Evolutionary conservation across 2,329 filamentous ascomycete genomes (phyloP).

Genomic region (Talaromyces sp.): DNA sequence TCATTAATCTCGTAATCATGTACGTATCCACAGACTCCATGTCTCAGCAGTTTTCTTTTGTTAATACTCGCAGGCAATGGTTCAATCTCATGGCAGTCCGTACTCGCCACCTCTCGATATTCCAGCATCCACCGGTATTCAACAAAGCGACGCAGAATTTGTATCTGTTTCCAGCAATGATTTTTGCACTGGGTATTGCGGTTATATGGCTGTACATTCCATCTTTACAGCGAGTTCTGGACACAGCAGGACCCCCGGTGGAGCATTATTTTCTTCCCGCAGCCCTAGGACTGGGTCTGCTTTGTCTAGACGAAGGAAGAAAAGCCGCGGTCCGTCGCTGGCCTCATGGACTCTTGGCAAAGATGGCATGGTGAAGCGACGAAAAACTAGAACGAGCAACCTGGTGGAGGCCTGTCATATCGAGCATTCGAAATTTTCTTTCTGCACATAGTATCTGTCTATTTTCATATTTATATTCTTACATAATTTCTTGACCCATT

Average conservation of each 20-base stretch:
- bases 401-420: no score
- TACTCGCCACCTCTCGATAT: constrained; percentile 66
- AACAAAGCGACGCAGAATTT: constrained; percentile 68
- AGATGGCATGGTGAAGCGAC: constrained; percentile 61
- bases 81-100: constrained; percentile 74
- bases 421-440: no score
- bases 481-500: no score
- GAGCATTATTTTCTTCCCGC: constrained; percentile 79
- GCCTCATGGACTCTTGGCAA: constrained; percentile 60
- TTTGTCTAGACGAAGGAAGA: constrained; percentile 67
- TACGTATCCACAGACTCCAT: constrained; percentile 37
- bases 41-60: constrained; percentile 9
- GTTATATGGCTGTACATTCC: constrained; percentile 73
- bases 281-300: constrained; percentile 67
- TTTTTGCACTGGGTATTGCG: constrained; percentile 69
- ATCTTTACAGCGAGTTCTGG: constrained; percentile 62
- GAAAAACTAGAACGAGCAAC: no score
- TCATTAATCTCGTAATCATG: constrained; percentile 80
- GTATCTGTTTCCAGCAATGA: constrained; percentile 70
- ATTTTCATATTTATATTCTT: no score
- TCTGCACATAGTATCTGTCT: no score
- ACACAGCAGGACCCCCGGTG: constrained; percentile 65
- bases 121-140: constrained; percentile 71
- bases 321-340: constrained; percentile 65
- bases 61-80: constrained; percentile 58